phyloP scores from a whole-genome alignment of 371 early-diverging fungal species.

The Actinomortierella wolfii region DNA sequence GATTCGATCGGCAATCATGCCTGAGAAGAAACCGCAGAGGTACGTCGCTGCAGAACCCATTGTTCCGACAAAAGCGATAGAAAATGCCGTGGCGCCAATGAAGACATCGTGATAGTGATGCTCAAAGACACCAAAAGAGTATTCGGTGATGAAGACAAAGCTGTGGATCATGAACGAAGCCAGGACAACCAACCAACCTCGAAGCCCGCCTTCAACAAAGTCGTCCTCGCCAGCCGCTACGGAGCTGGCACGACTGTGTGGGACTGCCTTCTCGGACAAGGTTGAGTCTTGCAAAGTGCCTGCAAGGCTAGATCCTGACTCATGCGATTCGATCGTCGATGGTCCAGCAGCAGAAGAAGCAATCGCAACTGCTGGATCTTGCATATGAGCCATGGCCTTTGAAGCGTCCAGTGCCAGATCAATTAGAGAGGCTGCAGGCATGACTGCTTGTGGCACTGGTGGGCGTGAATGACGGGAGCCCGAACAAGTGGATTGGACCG shows the following conservation, averaged over 20 bases:
- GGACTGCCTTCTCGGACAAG: too few species aligned
- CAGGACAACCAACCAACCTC: slow-evolving; percentile 35
- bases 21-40: slow-evolving; percentile 30
- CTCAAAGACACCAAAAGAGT: slow-evolving; percentile 41
- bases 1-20: slow-evolving; percentile 41
- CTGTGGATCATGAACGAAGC: slow-evolving; percentile 34
- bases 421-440: too few species aligned
- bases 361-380: too few species aligned
- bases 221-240: background rate
- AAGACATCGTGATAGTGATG: slow-evolving; percentile 28
- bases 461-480: too few species aligned
- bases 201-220: slow-evolving; percentile 18
- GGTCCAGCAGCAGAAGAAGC: too few species aligned
- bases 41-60: slow-evolving; percentile 39
- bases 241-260: slow-evolving; percentile 1
- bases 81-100: slow-evolving; percentile 18
- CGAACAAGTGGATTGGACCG: too few species aligned
- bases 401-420: too few species aligned
- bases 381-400: too few species aligned
- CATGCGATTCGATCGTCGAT: too few species aligned
- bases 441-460: too few species aligned
- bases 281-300: too few species aligned
- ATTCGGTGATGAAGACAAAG: slow-evolving; percentile 42
- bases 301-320: too few species aligned
- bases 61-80: slow-evolving; percentile 43